Conservation (phyloP, 768 basidiomycete genomes). For the Russula emetica region DNA sequence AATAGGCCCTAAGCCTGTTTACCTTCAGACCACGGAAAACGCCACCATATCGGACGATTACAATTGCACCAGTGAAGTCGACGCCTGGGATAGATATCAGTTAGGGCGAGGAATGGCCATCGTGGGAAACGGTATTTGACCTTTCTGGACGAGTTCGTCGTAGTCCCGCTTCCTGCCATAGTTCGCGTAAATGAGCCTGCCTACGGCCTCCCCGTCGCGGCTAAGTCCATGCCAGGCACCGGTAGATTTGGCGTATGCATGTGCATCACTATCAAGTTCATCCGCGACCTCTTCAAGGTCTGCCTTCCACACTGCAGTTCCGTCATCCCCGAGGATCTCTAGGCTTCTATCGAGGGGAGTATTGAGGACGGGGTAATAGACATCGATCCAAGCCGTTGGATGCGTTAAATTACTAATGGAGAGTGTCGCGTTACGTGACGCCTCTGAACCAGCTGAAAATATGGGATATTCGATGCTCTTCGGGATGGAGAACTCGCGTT, state of each 20-base stretch:
- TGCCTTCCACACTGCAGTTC: slow-evolving; percentile 58
- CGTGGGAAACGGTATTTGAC: slow-evolving; percentile 31
- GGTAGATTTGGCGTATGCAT: slow-evolving; percentile 59
- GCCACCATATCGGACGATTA: slow-evolving; percentile 70
- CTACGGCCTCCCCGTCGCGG: slow-evolving; percentile 67
- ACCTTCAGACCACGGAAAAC: slow-evolving; percentile 87
- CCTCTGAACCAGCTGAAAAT: slow-evolving; percentile 63
- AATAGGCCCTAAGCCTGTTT: slow-evolving; percentile 11
- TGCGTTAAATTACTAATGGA: slow-evolving; percentile 40
- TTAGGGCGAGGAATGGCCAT: neutral
- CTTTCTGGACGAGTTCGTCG: slow-evolving; percentile 55
- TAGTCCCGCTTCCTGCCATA: slow-evolving; percentile 76
- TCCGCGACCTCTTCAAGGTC: slow-evolving; percentile 73
- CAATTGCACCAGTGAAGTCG: slow-evolving; percentile 72
- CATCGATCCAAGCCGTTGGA: slow-evolving; percentile 77
- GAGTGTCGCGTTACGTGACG: slow-evolving; percentile 66
- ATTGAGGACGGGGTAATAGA: slow-evolving; percentile 87
- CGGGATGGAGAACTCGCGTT: slow-evolving; percentile 54
- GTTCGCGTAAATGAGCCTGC: slow-evolving; percentile 71
- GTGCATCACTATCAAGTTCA: slow-evolving; percentile 66
- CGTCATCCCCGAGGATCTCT: slow-evolving; percentile 57
- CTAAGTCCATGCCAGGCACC: slow-evolving; percentile 88
- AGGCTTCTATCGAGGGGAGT: slow-evolving; percentile 65
- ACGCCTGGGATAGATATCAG: slow-evolving; percentile 43
- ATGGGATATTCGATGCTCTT: slow-evolving; percentile 46